Evolutionary conservation across 179 eudicot species (phyloP).

Genomic region (Spinacia oleracea): DNA sequence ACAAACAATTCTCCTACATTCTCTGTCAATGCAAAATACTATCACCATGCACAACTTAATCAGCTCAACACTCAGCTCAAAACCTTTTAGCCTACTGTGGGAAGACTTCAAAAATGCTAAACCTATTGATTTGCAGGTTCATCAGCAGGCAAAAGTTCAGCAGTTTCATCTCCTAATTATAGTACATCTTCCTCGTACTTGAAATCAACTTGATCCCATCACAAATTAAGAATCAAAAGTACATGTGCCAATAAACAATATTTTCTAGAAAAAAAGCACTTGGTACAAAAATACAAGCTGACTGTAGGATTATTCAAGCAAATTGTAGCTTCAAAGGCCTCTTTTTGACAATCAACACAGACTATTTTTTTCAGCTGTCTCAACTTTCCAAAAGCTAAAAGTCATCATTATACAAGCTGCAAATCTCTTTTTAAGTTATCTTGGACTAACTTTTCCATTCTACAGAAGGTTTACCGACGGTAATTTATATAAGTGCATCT

Average conservation of each 20-base stretch:
- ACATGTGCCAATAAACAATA: not conserved
- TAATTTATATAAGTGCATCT: not conserved
- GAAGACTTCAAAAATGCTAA: not conserved
- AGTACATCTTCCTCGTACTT: not conserved
- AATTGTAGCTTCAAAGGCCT: not conserved
- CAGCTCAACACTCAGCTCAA: not conserved
- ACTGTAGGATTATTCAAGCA: not conserved
- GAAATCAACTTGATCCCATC: not conserved
- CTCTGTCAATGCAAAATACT: not conserved
- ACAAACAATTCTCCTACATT: not conserved
- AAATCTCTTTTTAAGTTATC: not conserved
- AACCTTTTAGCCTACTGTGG: slow-evolving; percentile 11
- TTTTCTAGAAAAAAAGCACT: not conserved
- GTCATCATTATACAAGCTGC: slow-evolving; percentile 1
- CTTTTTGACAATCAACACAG: not conserved
- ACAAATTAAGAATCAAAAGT: not conserved
- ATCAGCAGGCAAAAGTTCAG: not conserved
- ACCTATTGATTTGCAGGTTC: not conserved
- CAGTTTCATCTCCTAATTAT: not conserved
- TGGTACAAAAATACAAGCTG: not conserved
- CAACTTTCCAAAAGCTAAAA: slow-evolving; percentile 13
- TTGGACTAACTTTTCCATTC: not conserved
- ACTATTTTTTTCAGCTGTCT: not conserved
- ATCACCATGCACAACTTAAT: not conserved
- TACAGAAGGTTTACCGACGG: not conserved